Percentiles rank a stretch among this genome's conserved stretches.
phyloP scores from a whole-genome alignment of 352 stramenopile species.

The Globisporangium spinosum region DNA sequence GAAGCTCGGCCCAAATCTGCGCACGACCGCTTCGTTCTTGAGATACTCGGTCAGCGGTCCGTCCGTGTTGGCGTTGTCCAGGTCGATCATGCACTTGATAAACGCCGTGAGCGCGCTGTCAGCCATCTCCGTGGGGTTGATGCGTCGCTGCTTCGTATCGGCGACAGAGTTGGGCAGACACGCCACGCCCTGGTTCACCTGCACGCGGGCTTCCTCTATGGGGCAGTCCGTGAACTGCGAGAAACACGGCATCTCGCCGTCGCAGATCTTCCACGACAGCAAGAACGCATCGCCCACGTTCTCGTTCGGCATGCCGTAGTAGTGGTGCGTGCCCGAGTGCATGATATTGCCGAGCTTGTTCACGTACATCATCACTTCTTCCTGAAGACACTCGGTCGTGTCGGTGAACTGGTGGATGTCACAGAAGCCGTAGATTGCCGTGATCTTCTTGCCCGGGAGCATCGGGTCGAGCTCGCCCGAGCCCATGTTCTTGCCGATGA shows the following conservation, averaged over 20 bases:
- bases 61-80: constrained; percentile 81
- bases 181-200: constrained; percentile 66
- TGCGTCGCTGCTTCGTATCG: constrained; percentile 55
- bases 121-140: constrained; percentile 88
- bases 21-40: constrained; percentile 64
- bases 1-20: constrained; percentile 76
- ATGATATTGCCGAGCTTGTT: constrained; percentile 91
- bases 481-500: constrained; percentile 87
- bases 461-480: constrained; percentile 87
- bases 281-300: constrained; percentile 92
- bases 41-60: constrained; percentile 71
- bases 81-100: constrained; percentile 92
- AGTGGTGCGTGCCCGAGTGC: constrained; percentile 81
- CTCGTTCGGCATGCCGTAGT: constrained; percentile 88
- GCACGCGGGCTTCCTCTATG: constrained; percentile 65
- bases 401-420: constrained; percentile 94
- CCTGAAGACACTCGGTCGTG: constrained; percentile 87
- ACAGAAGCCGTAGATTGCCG: constrained; percentile 93
- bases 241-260: constrained; percentile 77
- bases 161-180: constrained; percentile 66
- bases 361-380: constrained; percentile 91
- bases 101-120: constrained; percentile 94
- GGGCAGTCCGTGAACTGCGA: constrained; percentile 75
- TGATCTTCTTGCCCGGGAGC: constrained; percentile 88
- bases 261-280: constrained; percentile 92